Percentiles rank a stretch among this genome's conserved stretches.
Conservation (phyloP, 2,329 filamentous ascomycete genomes). For the Pyricularia grisea region DNA sequence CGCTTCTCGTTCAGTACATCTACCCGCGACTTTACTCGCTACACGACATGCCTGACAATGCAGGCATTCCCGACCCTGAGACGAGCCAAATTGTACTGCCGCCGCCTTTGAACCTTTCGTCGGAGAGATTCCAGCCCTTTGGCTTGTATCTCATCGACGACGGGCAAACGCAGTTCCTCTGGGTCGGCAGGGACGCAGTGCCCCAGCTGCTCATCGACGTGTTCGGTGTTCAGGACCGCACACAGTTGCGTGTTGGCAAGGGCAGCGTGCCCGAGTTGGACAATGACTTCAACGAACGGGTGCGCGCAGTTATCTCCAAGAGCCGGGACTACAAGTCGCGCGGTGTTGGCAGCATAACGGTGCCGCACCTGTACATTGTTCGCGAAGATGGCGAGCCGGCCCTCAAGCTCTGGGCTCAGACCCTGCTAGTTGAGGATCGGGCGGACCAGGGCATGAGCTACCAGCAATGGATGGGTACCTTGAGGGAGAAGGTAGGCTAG, state of each 20-base stretch:
- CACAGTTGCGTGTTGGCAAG: conserved; percentile 85
- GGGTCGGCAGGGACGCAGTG: conserved; percentile 88
- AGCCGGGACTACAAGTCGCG: conserved; percentile 78
- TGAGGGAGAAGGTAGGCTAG: conserved; percentile 79
- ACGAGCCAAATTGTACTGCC: conserved; percentile 87
- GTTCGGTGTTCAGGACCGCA: conserved; percentile 78
- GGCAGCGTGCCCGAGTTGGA: conserved; percentile 77
- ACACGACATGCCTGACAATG: conserved; percentile 93
- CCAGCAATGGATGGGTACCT: conserved; percentile 81
- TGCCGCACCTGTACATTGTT: conserved; percentile 87
- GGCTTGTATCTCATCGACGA: conserved; percentile 96
- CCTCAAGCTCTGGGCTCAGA: conserved; percentile 93
- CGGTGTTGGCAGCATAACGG: conserved; percentile 85
- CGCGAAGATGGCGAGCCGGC: conserved; percentile 94
- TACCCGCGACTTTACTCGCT: conserved; percentile 77
- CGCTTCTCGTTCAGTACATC: conserved; percentile 87
- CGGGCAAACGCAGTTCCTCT: conserved; percentile 94
- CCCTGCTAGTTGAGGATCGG: conserved; percentile 86
- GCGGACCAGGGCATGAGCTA: conserved; percentile 90
- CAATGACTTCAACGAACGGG: conserved; percentile 92
- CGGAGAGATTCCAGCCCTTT: conserved; percentile 77
- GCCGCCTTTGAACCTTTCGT: conserved; percentile 75
- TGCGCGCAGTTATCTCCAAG: conserved; percentile 85
- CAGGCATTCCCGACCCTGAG: conserved; percentile 73
- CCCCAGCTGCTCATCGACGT: conserved; percentile 83